phyloP scores from a whole-genome alignment of 345 rosid species.

The Clarkia xantiana region DNA sequence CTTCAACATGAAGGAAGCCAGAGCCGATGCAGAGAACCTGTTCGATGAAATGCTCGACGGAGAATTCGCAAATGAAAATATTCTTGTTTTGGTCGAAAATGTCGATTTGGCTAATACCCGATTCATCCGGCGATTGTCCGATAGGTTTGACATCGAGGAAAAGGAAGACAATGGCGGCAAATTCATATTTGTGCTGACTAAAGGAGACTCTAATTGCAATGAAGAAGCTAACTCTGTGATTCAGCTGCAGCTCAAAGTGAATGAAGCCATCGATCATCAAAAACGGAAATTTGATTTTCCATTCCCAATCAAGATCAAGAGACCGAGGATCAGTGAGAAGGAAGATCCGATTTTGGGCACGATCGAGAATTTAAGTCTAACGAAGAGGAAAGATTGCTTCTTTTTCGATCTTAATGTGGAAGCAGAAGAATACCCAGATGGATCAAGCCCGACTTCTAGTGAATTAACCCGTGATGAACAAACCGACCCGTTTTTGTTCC shows the following conservation, averaged over 20 bases:
- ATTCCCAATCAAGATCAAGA: conserved; percentile 23
- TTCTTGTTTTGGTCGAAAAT: conserved; percentile 47
- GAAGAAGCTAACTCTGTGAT: conserved; percentile 23
- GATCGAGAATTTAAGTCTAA: too few relatives aligned
- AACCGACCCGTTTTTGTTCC: conserved; percentile 16
- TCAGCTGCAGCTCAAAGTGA: conserved; percentile 41
- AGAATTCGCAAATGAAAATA: conserved; percentile 18
- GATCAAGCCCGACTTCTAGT: conserved; percentile 54
- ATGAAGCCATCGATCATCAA: conserved; percentile 27
- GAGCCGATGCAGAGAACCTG: conserved; percentile 10
- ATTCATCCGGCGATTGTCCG: conserved; percentile 36
- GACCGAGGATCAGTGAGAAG: conserved; percentile 22
- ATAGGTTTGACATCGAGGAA: conserved; percentile 20
- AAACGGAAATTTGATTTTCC: conserved; percentile 37
- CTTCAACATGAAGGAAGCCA: conserved; percentile 29
- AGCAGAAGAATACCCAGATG: conserved; percentile 28
- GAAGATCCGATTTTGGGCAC: too few relatives aligned
- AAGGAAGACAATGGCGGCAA: conserved; percentile 14
- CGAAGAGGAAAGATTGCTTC: too few relatives aligned
- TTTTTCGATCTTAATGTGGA: conserved; percentile 58
- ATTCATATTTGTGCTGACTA: conserved; percentile 42
- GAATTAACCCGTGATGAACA: conserved; percentile 42
- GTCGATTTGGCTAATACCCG: conserved; percentile 42
- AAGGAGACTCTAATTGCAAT: conserved; percentile 15
- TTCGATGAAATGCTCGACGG: conserved; percentile 19